These are phyloP conservation scores for Sarcodon aspratus DNA, from an alignment of 768 basidiomycete species.

Conservation along the genomic window DNA sequence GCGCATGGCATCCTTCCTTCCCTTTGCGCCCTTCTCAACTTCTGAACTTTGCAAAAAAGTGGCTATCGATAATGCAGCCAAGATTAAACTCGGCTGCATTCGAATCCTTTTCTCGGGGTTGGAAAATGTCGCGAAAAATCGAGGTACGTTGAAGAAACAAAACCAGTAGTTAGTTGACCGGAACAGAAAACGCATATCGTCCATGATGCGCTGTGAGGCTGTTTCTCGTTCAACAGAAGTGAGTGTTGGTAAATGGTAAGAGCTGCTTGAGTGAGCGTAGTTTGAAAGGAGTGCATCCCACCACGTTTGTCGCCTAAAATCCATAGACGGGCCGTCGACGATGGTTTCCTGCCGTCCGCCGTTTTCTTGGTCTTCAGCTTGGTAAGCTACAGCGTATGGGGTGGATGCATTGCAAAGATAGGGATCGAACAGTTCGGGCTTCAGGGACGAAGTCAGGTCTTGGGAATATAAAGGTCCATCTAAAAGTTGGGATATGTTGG, in stretches of 20 bases:
- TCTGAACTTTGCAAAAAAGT: constrained; percentile 64
- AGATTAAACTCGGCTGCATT: constrained; percentile 60
- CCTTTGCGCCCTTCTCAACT: constrained; percentile 33
- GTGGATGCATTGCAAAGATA: neutral
- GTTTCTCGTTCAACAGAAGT: constrained; percentile 32
- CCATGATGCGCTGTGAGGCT: constrained; percentile 32
- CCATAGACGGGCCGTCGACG: constrained; percentile 44
- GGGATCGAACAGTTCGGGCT: neutral
- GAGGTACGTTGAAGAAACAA: constrained; percentile 62
- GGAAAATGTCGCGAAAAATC: constrained; percentile 48
- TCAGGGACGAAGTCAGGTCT: neutral
- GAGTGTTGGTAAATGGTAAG: constrained; percentile 18
- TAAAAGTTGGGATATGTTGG: neutral
- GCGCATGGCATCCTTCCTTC: constrained; percentile 44
- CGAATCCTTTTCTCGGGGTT: constrained; percentile 39
- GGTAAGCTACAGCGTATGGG: neutral
- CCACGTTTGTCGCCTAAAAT: constrained; percentile 65
- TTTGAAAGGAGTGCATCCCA: constrained; percentile 60
- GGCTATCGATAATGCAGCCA: constrained; percentile 52
- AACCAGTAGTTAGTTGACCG: constrained; percentile 59
- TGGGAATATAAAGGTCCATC: neutral
- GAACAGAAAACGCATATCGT: constrained; percentile 57
- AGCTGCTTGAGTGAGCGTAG: constrained; percentile 23
- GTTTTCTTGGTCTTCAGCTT: constrained; percentile 2
- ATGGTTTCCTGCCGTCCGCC: constrained; percentile 7